Base-by-base conservation (phyloP, 768 basidiomycete species). In the Termitomyces sp. region DNA sequence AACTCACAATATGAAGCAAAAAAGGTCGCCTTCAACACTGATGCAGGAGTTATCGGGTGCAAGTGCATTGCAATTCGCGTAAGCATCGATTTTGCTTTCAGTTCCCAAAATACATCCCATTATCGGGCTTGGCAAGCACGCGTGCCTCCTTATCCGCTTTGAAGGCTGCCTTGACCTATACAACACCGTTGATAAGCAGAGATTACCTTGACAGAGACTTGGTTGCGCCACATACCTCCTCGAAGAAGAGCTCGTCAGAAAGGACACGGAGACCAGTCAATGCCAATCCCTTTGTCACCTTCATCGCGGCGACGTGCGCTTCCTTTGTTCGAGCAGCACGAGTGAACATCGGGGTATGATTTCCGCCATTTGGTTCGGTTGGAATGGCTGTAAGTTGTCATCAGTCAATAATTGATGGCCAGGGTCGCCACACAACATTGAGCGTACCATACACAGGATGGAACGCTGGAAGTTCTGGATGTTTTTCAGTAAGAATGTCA, bases 291-390 rank as follows among this genome's bases (percentile, higher is more conserved):
- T 87, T 89, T 36, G 83, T 78, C 33, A 85, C 74, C 8, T 71
- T 68, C 70, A 92, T 79, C 35, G 84, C 84, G 22, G 79, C 78
- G 49, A 77, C 77, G 67, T 92, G 91, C 15, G 91, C 91, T 62
- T 84, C 83, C 44, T 74, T 67, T 46, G 81, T 85, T 33, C 78
- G 76, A 32, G 89, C 86, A 28, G 91, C 79, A 56, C 75, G 72
- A 22, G 87, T 75, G 70, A 92, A 92, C 4, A 77, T 82, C 11
- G 84, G 77, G 1, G 91, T 91, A 66, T 92, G 91, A 67, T 92
- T 92, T n/a, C 86, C 87, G 45, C 89, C 90, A 55, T 81, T 75
- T 7, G 84, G 82, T 63, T 78, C 76, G 7, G 89, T 89, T n/a
- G 90, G 90, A 57, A 92, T 91, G 33, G 85, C 89, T 89, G 63